phyloP scores from a whole-genome alignment of 306 rosid species.

The Parietaria judaica region DNA sequence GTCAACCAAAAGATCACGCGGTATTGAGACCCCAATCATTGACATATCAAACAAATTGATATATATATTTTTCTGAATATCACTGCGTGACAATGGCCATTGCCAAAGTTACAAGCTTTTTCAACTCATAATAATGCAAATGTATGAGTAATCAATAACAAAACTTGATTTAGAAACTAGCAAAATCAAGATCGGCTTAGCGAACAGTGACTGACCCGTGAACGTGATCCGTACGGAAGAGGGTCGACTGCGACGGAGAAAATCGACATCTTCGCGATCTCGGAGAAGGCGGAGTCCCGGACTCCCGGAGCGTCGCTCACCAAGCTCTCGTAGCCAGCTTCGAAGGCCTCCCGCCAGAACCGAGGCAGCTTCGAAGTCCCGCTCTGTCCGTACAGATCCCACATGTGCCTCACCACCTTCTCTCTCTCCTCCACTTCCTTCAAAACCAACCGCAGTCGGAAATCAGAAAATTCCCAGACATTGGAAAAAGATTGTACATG shows the following conservation, averaged over 20 bases:
- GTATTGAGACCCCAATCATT: no score
- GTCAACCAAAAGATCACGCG: no score
- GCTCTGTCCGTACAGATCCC: slow-evolving; percentile 62
- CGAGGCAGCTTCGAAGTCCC: slow-evolving; percentile 34
- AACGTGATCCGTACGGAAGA: slow-evolving; percentile 22
- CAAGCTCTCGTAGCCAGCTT: slow-evolving; percentile 73
- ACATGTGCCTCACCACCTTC: slow-evolving; percentile 70
- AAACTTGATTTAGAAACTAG: no score
- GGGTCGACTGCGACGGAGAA: slow-evolving; percentile 32
- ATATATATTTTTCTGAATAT: not conserved
- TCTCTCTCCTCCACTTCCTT: slow-evolving; percentile 88
- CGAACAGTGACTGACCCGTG: slow-evolving; percentile 16
- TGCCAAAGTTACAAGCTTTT: not conserved
- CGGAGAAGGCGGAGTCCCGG: slow-evolving; percentile 55
- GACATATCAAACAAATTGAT: no score
- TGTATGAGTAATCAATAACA: no score
- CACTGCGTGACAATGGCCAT: not conserved
- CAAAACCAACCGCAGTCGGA: not conserved
- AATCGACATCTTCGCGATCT: slow-evolving; percentile 78
- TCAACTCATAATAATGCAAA: not conserved
- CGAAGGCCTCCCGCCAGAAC: slow-evolving; percentile 79
- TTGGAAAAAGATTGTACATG: not conserved
- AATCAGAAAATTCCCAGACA: not conserved
- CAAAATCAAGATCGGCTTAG: not conserved
- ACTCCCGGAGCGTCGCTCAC: slow-evolving; percentile 43